Evolutionary conservation across 1,284 basidiomycete genomes (phyloP).

Genomic region (Rhodotorula sp.): DNA sequence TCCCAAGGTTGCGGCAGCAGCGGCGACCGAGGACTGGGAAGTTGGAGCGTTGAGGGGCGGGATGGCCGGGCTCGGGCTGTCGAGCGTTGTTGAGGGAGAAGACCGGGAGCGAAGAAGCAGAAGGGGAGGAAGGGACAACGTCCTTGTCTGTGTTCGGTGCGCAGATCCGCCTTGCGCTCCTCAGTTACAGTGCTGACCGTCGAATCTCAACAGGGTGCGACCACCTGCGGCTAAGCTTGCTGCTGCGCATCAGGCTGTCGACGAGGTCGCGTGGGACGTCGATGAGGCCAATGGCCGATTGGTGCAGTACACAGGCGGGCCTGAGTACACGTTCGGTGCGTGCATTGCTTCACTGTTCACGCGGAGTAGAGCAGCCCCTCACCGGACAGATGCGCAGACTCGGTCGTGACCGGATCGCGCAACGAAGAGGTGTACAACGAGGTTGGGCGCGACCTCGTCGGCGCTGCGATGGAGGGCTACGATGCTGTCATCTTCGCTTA

Average conservation of each 20-base stretch:
- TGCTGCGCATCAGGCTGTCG: constrained; percentile 9
- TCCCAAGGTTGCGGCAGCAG: not conserved
- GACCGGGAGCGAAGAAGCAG: not conserved
- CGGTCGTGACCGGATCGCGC: constrained; percentile 74
- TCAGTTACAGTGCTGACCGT: not conserved
- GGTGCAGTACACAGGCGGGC: constrained; percentile 47
- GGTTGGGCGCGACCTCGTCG: constrained; percentile 79
- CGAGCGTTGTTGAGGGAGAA: constrained; percentile 4
- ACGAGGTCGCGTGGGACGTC: constrained; percentile 40
- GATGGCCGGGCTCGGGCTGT: not conserved
- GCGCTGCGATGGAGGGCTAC: constrained; percentile 81
- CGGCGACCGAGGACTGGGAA: not conserved
- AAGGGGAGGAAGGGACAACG: constrained; percentile 38
- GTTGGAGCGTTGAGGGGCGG: not conserved
- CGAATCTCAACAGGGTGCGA: constrained; percentile 23
- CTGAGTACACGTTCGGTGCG: constrained; percentile 63
- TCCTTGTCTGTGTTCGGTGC: constrained; percentile 41
- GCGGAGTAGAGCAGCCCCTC: no score
- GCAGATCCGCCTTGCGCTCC: not conserved
- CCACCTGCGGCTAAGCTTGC: constrained; percentile 39
- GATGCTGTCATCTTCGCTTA: constrained; percentile 95
- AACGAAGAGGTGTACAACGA: constrained; percentile 83
- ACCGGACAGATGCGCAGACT: constrained; percentile 53
- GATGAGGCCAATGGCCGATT: constrained; percentile 18
- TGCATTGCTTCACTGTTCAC: constrained; percentile 6